These are phyloP conservation scores for Rosa persica DNA, from an alignment of 306 rosid genomes.

Conservation along the genomic window DNA sequence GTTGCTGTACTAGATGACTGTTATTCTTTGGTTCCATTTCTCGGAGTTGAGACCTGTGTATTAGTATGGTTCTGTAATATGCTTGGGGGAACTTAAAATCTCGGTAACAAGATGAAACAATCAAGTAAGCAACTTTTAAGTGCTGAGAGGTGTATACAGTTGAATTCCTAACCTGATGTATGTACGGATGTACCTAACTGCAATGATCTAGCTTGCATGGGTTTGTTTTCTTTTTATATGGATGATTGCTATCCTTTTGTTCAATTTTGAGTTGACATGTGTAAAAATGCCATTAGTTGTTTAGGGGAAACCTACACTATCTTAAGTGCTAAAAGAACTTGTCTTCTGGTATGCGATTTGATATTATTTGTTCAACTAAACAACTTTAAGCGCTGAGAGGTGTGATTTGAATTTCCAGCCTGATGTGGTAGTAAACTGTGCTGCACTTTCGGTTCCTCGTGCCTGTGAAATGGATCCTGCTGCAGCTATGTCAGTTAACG, in stretches of 20 bases:
- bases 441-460: constrained; percentile 86
- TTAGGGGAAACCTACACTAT: not conserved
- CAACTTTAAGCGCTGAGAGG: constrained; percentile 26
- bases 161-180: not conserved
- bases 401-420: constrained; percentile 55
- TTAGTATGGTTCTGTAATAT: not conserved
- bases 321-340: not conserved
- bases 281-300: not conserved
- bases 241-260: not conserved
- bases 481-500: constrained; percentile 75
- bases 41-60: not conserved
- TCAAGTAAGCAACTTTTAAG: not conserved
- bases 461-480: constrained; percentile 75
- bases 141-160: not conserved
- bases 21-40: not conserved
- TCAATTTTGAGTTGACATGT: not conserved
- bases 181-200: not conserved
- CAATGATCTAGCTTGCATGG: not conserved
- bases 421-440: constrained; percentile 82
- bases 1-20: not conserved
- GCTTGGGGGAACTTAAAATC: not conserved
- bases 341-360: not conserved
- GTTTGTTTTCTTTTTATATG: not conserved
- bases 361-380: not conserved
- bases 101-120: not conserved